Evolutionary conservation across 2,329 filamentous ascomycete genomes (phyloP), one percentile per base, ranked within the genome.

Genomic region (Dryadomyces sulphureus): DNA sequence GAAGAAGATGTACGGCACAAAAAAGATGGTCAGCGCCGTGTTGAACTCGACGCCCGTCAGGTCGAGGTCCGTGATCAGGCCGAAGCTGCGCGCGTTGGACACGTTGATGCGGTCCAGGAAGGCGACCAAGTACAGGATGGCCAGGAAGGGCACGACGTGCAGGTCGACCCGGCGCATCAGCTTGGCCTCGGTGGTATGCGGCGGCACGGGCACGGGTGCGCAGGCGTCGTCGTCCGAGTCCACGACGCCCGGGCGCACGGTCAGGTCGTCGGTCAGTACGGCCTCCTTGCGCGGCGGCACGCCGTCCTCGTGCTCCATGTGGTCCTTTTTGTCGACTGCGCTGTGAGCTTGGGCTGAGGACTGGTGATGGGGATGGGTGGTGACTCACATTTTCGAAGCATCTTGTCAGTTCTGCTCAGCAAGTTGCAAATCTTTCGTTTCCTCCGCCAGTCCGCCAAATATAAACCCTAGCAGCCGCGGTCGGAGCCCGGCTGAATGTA

Each of bases 51-150:
- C 63, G 38, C 66, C 66, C 21, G 70, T 60, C 24, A 89, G 71
- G 4, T 66, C 50, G 5, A 90, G 67, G 52, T 89, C 84, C 11
- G 68, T 56, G 22, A 68, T 66, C 14, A 90, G 66, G 30, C 36
- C 72, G 50, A 85, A 85, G 40, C 83, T 69, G 38, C 72, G 75
- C 24, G 84, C 84, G 62, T 89, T 89, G 60, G 79, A 80, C 55
- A 90, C 85, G 58, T 89, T 90, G 58, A 88, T 82, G 41, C 84
- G 70, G 59, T 81, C 78, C 43, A 85, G 63, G 56, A 85, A 84
- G 34, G 80, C 79, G 42, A 84, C 65, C 36, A 84, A 63, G 58
- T 85, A 87, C 59, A 89, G 68, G 49, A 88, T 66, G 57, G 76
- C 81, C 45, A 90, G 67, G 53, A 81, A 82, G 0, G 84, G 84